phyloP scores from a whole-genome alignment of 2,329 filamentous ascomycete genomes.

The Monilinia fructigena region DNA sequence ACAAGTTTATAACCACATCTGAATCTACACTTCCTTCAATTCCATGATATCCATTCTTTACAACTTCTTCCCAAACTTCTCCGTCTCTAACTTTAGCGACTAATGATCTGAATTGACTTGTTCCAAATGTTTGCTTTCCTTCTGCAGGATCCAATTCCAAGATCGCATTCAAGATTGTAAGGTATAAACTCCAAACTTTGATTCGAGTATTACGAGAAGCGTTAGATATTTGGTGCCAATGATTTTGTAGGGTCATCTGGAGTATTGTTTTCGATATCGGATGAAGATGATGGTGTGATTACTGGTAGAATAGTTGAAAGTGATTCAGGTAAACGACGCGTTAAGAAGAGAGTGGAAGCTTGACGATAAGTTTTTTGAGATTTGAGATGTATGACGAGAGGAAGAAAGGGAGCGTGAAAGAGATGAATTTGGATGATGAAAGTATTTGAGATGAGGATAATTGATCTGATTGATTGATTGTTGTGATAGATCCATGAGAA shows the following conservation, averaged over 20 bases:
- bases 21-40: conserved; percentile 88
- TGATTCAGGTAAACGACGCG: conserved; percentile 86
- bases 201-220: conserved; percentile 81
- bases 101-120: conserved; percentile 77
- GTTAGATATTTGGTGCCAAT: conserved; percentile 65
- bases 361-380: conserved; percentile 94
- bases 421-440: conserved; percentile 69
- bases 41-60: conserved; percentile 81
- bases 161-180: conserved; percentile 88
- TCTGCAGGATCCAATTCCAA: conserved; percentile 86
- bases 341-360: conserved; percentile 90
- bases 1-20: conserved; percentile 90
- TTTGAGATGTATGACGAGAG: conserved; percentile 64
- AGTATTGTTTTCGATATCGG: conserved; percentile 38
- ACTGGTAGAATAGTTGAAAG: conserved; percentile 81
- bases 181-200: conserved; percentile 96
- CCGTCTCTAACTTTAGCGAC: conserved; percentile 85
- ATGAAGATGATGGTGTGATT: conserved; percentile 55
- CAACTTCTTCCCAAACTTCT: conserved; percentile 91
- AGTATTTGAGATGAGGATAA: conserved; percentile 56
- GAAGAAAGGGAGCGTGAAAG: conserved; percentile 58
- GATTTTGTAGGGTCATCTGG: conserved; percentile 43
- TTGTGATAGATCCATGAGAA: conserved; percentile 33
- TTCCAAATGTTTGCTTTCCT: conserved; percentile 84
- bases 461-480: conserved; percentile 40